Conservation (phyloP, 768 basidiomycete genomes). For the Boletus barrowsii region DNA sequence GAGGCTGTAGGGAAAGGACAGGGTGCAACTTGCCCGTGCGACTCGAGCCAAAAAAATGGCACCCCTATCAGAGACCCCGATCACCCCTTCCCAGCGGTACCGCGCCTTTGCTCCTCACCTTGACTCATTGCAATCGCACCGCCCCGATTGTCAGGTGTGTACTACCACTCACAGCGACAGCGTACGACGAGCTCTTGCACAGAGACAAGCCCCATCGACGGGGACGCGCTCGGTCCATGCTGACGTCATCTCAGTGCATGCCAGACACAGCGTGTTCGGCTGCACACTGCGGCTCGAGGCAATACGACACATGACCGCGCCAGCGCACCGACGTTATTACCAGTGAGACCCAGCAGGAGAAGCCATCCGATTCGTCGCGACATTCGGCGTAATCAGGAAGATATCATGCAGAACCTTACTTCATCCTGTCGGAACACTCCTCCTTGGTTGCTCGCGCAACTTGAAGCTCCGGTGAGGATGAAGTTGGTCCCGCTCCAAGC, state of each 20-base stretch:
- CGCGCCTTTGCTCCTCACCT: background rate
- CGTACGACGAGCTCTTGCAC: too few relatives aligned
- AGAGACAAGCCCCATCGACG: background rate
- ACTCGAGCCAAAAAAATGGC: conserved; percentile 30
- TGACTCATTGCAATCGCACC: background rate
- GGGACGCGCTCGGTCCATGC: background rate
- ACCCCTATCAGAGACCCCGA: conserved; percentile 25
- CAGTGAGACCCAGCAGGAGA: too few relatives aligned
- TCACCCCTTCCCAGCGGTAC: conserved; percentile 21
- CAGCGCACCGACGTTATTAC: too few relatives aligned
- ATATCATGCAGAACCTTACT: background rate
- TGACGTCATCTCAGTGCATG: conserved; percentile 8
- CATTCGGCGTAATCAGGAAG: background rate
- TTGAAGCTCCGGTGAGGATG: too few relatives aligned
- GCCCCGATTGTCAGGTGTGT: too few relatives aligned
- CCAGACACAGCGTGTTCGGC: conserved; percentile 6
- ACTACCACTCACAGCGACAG: too few relatives aligned
- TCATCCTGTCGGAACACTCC: too few relatives aligned
- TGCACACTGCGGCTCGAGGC: background rate
- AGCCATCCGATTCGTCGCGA: background rate
- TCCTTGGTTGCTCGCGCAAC: too few relatives aligned
- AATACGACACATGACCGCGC: background rate
- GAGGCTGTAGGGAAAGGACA: conserved; percentile 39
- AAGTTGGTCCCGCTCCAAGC: too few relatives aligned
- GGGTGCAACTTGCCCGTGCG: conserved; percentile 32